Evolutionary conservation across 2,329 filamentous ascomycete species (phyloP), one percentile per base, ranked within the genome.

Genomic region (Cadophora malorum): DNA sequence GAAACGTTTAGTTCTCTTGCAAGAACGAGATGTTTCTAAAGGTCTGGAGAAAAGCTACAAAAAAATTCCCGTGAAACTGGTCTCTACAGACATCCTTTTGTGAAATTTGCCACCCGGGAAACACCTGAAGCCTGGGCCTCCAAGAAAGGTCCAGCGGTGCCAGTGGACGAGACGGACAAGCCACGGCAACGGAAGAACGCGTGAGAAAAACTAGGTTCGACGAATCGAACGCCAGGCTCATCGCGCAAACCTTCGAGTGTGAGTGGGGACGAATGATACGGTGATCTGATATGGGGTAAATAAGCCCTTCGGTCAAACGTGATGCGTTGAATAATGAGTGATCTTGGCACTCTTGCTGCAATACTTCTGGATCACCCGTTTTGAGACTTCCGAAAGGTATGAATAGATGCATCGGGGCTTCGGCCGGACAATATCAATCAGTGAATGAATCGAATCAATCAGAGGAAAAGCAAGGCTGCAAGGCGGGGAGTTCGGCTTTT

Each of bases 1-100:
- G 65, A 67, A 67, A 66, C 53, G 64, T 59, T 60, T 41, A 3
- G 60, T 31, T 67, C 62, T 52, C 55, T 50, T 63, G 64, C n/a
- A 67, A 63, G 38, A n/a, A 58, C 19, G 47, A 38, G 35, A 41
- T 45, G 63, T 64, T 70, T 66, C 67, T 56, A 58, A 45, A 65
- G 55, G 35, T 28, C 52, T 62, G 50, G 19, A 67, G 62, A 25
- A 47, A 47, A 56, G 16, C 28, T 55, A 38, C 47, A 19, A 50
- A 65, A 60, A 53, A 55, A 53, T 41, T 38, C 41, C 52, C 33
- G 25, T 65, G 63, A 65, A 45, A 65, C 63, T 9, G 19, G 52
- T 8, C 52, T 33, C 10, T 33, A 19, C 52, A 19, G 28, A 55
- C 52, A 33, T 33, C 52, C 25, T 55, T 55, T 55, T 55, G 52